Evolutionary conservation across 78 protist species (phyloP).

Genomic region (Dictyostelium discoideum): DNA sequence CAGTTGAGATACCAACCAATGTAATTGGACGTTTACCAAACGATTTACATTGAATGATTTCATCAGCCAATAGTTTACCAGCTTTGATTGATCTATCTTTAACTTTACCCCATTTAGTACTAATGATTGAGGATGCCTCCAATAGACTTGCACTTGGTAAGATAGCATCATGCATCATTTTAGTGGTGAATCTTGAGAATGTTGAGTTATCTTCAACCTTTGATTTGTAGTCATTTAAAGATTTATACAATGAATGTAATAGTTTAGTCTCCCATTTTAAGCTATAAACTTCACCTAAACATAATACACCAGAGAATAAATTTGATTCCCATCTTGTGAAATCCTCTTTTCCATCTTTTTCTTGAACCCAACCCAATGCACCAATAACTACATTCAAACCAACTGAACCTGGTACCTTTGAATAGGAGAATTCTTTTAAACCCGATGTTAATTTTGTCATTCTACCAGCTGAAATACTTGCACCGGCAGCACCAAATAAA

Average conservation of each 20-base stretch:
- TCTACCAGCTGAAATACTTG: constrained; percentile 25
- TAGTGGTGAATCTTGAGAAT: neutral
- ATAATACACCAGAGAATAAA: constrained; percentile 25
- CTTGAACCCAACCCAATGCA: constrained; percentile 60
- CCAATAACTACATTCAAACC: constrained; percentile 55
- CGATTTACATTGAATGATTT: neutral
- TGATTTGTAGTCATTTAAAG: constrained; percentile 18
- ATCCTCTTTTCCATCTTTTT: neutral
- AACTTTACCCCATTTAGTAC: constrained; percentile 44
- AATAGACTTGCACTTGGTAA: constrained; percentile 18
- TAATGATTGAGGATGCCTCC: constrained; percentile 28
- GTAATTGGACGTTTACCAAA: constrained; percentile 87
- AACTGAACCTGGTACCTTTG: constrained; percentile 24
- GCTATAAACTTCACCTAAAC: constrained; percentile 39
- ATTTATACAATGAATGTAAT: neutral
- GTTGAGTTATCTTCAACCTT: constrained; percentile 18
- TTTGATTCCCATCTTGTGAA: constrained; percentile 12
- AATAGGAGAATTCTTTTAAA: constrained; percentile 16
- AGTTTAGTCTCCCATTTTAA: constrained; percentile 34
- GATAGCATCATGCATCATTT: constrained; percentile 62
- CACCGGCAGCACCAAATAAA: constrained; percentile 72
- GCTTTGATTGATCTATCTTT: constrained; percentile 51
- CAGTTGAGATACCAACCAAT: constrained; percentile 81
- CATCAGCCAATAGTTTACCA: constrained; percentile 58
- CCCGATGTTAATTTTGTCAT: constrained; percentile 46